phyloP scores from a whole-genome alignment of 768 basidiomycete species.

The Rubroboletus satanas region DNA sequence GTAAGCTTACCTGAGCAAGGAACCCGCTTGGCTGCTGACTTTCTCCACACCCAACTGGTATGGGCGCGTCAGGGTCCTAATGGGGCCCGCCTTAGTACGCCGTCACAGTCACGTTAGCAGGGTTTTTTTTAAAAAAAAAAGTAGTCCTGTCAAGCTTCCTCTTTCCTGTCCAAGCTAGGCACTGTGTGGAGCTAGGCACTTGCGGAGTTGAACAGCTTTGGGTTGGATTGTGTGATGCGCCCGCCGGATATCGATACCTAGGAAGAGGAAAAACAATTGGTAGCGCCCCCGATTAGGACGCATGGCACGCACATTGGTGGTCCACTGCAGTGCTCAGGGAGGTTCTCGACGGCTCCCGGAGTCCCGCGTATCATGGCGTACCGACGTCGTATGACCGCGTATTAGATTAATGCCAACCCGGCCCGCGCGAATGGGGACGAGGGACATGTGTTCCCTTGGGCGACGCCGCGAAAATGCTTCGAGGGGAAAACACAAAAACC shows the following conservation, averaged over 20 bases:
- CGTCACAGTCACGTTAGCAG: slow-evolving; percentile 18
- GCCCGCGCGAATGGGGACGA: neutral
- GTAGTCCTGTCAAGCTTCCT: neutral
- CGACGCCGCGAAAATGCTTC: neutral
- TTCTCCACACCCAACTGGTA: neutral
- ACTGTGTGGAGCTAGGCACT: slow-evolving; percentile 1
- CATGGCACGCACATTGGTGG: neutral
- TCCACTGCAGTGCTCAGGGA: neutral
- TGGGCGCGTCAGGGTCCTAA: neutral
- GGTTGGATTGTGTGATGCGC: slow-evolving; percentile 1
- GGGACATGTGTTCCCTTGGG: neutral
- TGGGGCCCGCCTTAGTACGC: neutral
- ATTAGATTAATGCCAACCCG: neutral
- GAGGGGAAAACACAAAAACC: neutral
- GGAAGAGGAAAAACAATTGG: neutral
- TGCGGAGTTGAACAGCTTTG: neutral
- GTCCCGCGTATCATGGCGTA: neutral
- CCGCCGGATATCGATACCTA: neutral
- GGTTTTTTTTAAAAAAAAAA: neutral
- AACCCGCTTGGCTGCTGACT: neutral
- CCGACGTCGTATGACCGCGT: neutral
- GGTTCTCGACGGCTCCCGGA: neutral
- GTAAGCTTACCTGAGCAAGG: neutral
- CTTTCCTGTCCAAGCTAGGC: slow-evolving; percentile 1
- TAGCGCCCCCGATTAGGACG: neutral